phyloP scores from a whole-genome alignment of 2,329 filamentous ascomycete species.

The Cladophialophora exuberans region DNA sequence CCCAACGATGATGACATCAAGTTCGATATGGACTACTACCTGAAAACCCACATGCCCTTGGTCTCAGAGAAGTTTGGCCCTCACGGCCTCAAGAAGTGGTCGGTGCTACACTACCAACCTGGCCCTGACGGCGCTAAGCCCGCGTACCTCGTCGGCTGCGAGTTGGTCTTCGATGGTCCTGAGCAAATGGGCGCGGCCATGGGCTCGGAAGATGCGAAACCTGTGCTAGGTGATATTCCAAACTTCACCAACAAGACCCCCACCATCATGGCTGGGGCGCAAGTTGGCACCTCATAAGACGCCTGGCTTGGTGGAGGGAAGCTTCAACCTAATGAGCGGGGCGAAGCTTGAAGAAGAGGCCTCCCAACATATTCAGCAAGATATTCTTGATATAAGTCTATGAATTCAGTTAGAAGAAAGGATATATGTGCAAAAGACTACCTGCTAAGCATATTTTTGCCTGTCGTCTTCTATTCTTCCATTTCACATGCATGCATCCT shows the following conservation, averaged over 20 bases:
- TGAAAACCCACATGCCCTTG: conserved; percentile 52
- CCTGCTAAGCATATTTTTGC: no score
- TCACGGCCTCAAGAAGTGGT: conserved; percentile 43
- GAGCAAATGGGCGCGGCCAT: conserved; percentile 21
- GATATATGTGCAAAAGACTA: no score
- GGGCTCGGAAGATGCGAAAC: conserved; percentile 12
- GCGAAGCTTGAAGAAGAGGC: not conserved
- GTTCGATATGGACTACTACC: conserved; percentile 58
- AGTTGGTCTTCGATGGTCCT: conserved; percentile 24
- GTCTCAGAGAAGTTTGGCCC: conserved; percentile 45
- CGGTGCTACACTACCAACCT: conserved; percentile 24
- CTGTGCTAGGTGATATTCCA: conserved; percentile 24
- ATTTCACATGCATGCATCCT: no score
- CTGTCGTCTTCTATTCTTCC: no score
- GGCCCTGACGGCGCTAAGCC: conserved; percentile 23
- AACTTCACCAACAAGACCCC: conserved; percentile 27
- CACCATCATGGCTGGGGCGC: conserved; percentile 16
- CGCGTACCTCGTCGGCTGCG: conserved; percentile 10
- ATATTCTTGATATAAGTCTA: no score
- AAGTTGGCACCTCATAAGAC: conserved; percentile 13
- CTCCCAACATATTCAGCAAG: no score
- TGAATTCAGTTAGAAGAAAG: no score
- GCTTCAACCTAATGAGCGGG: no score
- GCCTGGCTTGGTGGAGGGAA: no score
- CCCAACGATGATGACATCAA: conserved; percentile 42